Base-by-base conservation (phyloP, 1,284 basidiomycete species). In the Pterulicium gracile region DNA sequence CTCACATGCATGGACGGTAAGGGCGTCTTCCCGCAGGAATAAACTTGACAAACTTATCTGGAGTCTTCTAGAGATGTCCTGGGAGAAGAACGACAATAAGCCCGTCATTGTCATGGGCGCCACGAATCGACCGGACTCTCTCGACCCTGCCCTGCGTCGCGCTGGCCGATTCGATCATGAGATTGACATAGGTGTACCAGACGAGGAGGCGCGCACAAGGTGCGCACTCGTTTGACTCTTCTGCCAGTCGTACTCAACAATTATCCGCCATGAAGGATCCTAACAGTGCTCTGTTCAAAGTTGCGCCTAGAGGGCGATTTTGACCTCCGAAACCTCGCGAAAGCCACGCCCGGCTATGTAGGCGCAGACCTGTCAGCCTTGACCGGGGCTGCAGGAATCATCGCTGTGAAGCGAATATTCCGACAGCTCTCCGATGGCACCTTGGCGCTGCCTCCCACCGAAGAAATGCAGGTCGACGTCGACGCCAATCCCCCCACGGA, bases 81-180 rank as follows among this genome's bases (percentile, higher is more conserved):
- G 89, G 88, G 89, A 95, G 34, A 93, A 91, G 61, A 90, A 78
- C 1, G 83, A 87, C 49, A 85, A 86, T 58, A 88, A 87, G 57
- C 88, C 94, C 1, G 84, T 98, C 23, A 82, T 98, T 48, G 88
- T 98, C 20, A 94, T 98, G 52, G 93, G 93, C 3, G 95, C 95
- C 0, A 98, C 94, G 0, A 98, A 98, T 62, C 74, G 95, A 39
- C 93, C 93, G 0, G 95, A 98, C 62, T 87, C 93, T 4, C 72
- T 98, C 4, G 95, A 98, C 61, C 82, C 94, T 0, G 95, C 95
- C 0, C 68, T 98, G 12, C 79, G 95, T 40, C 74, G 94, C 52
- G 95, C 94, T 2, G 95, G 95, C 2, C 70, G 95, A 35, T 98
- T 98, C 55, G 95, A 98, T 59, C 91, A 96, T 56, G 95, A 98